phyloP scores from a whole-genome alignment of 164 flowering plant genomes.

The Berberis vulgaris region DNA sequence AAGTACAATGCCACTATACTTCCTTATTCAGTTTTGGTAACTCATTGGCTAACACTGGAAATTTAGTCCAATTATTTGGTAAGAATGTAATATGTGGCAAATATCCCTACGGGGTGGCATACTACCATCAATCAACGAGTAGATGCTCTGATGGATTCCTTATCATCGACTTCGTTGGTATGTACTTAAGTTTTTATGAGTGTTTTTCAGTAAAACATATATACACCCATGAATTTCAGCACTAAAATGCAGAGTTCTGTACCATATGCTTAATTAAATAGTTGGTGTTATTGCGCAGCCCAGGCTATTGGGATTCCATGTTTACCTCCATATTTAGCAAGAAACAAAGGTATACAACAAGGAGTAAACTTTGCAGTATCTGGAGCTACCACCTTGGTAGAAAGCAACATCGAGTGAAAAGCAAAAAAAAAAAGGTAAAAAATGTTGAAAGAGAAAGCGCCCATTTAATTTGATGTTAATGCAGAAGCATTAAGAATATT shows the following conservation, averaged over 20 bases:
- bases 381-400: background rate
- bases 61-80: too few species aligned
- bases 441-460: too few species aligned
- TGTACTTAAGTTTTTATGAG: background rate
- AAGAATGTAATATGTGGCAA: too few species aligned
- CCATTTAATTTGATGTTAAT: too few species aligned
- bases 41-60: too few species aligned
- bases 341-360: background rate
- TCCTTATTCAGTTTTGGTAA: background rate
- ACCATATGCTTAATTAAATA: background rate
- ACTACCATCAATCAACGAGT: too few species aligned
- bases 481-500: too few species aligned
- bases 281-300: background rate
- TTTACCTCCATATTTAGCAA: background rate
- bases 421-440: too few species aligned
- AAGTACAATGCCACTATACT: too few species aligned
- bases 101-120: too few species aligned
- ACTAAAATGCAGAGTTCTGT: background rate
- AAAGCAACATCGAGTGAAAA: too few species aligned
- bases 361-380: background rate
- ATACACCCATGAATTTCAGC: too few species aligned
- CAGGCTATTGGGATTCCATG: background rate
- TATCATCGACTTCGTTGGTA: background rate
- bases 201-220: background rate
- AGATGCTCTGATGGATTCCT: background rate